A percentile compares a stretch with the other conserved stretches of the same genome.
These are phyloP conservation scores for Podaxis sp. DNA, from an alignment of 768 basidiomycete genomes.

Conservation along the genomic window DNA sequence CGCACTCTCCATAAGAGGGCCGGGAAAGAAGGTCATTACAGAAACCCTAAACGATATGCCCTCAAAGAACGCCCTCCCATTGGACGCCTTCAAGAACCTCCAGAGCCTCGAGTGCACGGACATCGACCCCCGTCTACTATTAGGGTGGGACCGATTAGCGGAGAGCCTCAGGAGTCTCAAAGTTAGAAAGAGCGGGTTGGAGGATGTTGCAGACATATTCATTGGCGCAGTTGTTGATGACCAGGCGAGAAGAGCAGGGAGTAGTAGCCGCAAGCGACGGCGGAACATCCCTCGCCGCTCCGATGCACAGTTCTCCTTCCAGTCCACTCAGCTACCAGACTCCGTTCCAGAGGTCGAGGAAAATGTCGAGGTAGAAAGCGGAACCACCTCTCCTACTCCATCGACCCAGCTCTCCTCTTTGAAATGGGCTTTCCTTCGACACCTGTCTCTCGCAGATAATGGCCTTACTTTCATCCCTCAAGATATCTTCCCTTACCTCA, in stretches of 20 bases:
- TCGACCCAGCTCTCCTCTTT: constrained; percentile 46
- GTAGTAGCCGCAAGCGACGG: constrained; percentile 42
- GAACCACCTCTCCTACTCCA: constrained; percentile 27
- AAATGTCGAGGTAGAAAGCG: constrained; percentile 18
- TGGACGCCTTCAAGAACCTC: constrained; percentile 84
- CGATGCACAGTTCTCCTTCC: constrained; percentile 2
- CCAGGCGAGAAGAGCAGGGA: constrained; percentile 59
- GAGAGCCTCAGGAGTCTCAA: constrained; percentile 71
- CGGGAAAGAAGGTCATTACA: constrained; percentile 60
- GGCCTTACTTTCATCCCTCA: constrained; percentile 77
- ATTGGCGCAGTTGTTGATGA: constrained; percentile 80
- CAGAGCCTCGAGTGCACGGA: constrained; percentile 72
- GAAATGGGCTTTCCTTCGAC: constrained; percentile 75
- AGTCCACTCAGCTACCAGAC: constrained; percentile 16
- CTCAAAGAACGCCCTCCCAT: constrained; percentile 71
- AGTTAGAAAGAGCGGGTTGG: constrained; percentile 75
- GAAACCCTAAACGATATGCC: constrained; percentile 72
- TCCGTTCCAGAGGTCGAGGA: constrained; percentile 26
- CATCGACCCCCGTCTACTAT: constrained; percentile 76
- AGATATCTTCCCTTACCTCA: constrained; percentile 61
- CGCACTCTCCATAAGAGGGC: constrained; percentile 64
- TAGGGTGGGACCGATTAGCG: constrained; percentile 82
- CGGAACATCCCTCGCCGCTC: constrained; percentile 36
- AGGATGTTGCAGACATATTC: constrained; percentile 78
- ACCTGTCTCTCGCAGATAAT: constrained; percentile 79